Conservation (phyloP, 1,284 basidiomycete genomes). For the Cutaneotrichosporon cavernicola region DNA sequence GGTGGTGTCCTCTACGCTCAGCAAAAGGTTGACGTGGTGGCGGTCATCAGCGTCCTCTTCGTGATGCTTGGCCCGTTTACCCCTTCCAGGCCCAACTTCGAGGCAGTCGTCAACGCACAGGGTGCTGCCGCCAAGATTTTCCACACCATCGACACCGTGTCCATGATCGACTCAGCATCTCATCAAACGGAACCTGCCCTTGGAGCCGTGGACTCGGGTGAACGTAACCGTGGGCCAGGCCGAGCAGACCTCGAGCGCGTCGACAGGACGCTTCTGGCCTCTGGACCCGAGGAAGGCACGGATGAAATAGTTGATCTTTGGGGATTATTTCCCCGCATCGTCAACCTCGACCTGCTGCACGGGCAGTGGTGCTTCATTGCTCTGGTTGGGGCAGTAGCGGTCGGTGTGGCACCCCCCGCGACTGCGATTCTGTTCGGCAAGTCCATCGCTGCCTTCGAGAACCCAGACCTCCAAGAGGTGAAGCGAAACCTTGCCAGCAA, state of each 20-base stretch:
- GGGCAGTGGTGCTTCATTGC: slow-evolving; percentile 48
- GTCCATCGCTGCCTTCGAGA: slow-evolving; percentile 65
- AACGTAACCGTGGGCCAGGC: slow-evolving; percentile 10
- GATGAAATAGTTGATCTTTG: slow-evolving; percentile 3
- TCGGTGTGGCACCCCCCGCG: slow-evolving; percentile 81
- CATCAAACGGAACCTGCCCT: slow-evolving; percentile 53
- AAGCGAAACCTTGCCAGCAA: slow-evolving; percentile 36
- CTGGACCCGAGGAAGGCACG: slow-evolving; percentile 10
- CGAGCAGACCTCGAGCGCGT: slow-evolving; percentile 18
- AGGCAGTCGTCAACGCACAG: slow-evolving; percentile 77
- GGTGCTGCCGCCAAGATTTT: slow-evolving; percentile 91
- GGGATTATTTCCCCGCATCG: slow-evolving; percentile 16
- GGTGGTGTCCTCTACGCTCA: slow-evolving; percentile 52
- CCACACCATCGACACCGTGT: slow-evolving; percentile 83
- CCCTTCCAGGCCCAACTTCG: slow-evolving; percentile 66
- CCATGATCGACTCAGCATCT: slow-evolving; percentile 74
- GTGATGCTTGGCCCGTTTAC: slow-evolving; percentile 87
- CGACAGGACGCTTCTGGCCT: slow-evolving; percentile 9
- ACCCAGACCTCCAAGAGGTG: slow-evolving; percentile 53
- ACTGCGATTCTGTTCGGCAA: slow-evolving; percentile 77
- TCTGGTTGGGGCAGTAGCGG: slow-evolving; percentile 37
- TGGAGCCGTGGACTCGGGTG: no score
- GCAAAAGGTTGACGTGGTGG: slow-evolving; percentile 62
- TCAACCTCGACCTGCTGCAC: slow-evolving; percentile 40
- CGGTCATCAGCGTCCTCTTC: slow-evolving; percentile 77